Evolutionary conservation across 2,329 filamentous ascomycete genomes (phyloP).

Genomic region (Colletotrichum salicis): DNA sequence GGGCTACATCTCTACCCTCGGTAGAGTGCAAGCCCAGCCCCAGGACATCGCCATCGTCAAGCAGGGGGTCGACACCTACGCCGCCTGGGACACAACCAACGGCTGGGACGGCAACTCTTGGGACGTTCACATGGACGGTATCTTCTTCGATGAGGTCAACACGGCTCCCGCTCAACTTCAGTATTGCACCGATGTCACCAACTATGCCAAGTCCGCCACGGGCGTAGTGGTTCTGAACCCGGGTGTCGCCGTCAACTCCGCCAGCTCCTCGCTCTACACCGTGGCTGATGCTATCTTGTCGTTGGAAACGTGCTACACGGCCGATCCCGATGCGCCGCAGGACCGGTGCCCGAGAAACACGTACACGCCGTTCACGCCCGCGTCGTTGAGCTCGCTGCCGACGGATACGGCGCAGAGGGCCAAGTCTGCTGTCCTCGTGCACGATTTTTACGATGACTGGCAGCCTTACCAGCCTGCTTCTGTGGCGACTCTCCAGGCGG

Average conservation of each 20-base stretch:
- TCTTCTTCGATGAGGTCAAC: conserved; percentile 22
- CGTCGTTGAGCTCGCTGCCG: not conserved
- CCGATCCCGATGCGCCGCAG: not conserved
- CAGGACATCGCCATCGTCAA: not conserved
- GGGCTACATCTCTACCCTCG: conserved; percentile 17
- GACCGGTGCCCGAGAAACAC: conserved; percentile 11
- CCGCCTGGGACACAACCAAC: not conserved
- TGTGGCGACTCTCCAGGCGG: not conserved
- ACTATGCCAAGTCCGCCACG: not conserved
- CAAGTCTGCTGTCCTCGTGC: conserved; percentile 7
- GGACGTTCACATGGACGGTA: conserved; percentile 5
- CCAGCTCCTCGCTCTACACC: not conserved
- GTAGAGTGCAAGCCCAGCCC: not conserved
- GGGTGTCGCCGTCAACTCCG: not conserved
- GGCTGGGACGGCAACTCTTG: conserved; percentile 1
- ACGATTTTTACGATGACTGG: conserved; percentile 12
- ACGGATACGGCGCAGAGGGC: not conserved
- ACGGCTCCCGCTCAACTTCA: not conserved
- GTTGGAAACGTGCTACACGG: conserved; percentile 4
- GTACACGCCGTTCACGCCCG: conserved; percentile 12
- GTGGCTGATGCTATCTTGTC: conserved; percentile 9
- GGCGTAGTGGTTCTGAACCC: conserved; percentile 9
- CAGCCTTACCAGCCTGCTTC: conserved; percentile 5
- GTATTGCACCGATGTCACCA: conserved; percentile 7
- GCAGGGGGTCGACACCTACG: conserved; percentile 1